Conservation (phyloP, 306 rosid genomes). For the Vachellia collinsii region DNA sequence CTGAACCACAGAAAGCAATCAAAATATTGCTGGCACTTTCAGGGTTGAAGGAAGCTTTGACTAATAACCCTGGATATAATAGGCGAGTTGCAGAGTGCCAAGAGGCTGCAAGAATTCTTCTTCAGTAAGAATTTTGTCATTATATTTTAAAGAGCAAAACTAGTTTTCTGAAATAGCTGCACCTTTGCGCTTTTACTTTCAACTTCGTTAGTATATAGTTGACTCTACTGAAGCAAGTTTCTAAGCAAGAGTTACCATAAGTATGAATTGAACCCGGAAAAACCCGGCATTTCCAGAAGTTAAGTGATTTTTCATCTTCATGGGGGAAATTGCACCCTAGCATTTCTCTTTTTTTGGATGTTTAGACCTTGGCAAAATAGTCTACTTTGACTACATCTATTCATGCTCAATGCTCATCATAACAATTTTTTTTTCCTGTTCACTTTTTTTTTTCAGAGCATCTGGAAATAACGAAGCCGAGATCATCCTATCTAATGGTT, state of each 20-base stretch:
- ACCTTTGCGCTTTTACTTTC: background rate
- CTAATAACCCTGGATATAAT: conserved; percentile 83
- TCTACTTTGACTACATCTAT: conserved; percentile 24
- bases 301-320: background rate
- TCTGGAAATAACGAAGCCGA: conserved; percentile 56
- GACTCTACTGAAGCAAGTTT: background rate
- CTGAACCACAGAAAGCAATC: conserved; percentile 51
- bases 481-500: conserved; percentile 78
- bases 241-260: conserved; percentile 3
- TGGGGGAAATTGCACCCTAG: background rate
- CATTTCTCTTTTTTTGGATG: conserved; percentile 2
- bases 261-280: background rate
- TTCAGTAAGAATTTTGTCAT: conserved; percentile 54
- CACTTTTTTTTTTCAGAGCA: conserved; percentile 60
- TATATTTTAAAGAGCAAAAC: background rate
- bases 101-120: conserved; percentile 81
- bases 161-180: conserved; percentile 11
- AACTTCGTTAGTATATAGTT: background rate
- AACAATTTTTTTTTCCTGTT: background rate
- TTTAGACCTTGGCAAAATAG: conserved; percentile 17
- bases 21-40: conserved; percentile 88
- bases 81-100: conserved; percentile 85
- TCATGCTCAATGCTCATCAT: background rate
- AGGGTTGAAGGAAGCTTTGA: conserved; percentile 87
- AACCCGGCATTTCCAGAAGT: background rate